Percentiles rank a stretch among this genome's conserved stretches.
These are phyloP conservation scores for Globisporangium middletonii DNA, from an alignment of 352 stramenopile genomes.

Conservation along the genomic window DNA sequence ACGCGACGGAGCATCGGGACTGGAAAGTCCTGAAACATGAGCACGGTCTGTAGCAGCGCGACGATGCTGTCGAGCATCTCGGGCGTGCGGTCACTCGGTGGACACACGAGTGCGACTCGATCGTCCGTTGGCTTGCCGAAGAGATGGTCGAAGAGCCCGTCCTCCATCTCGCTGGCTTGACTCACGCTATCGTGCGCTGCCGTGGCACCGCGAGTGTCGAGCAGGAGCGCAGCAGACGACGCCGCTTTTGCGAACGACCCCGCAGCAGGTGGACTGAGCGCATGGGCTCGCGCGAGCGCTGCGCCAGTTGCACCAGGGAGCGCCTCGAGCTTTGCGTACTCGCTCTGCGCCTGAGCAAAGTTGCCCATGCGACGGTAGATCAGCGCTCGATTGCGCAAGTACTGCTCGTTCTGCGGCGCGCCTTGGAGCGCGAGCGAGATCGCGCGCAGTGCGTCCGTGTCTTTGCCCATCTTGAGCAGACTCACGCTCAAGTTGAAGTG, in stretches of 20 bases:
- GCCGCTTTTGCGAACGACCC: conserved; percentile 7
- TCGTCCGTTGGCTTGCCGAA: conserved; percentile 63
- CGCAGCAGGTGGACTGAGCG: not conserved
- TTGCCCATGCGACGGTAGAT: conserved; percentile 50
- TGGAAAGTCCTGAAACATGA: conserved; percentile 71
- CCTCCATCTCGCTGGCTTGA: conserved; percentile 34
- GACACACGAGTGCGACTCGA: conserved; percentile 52
- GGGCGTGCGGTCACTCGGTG: conserved; percentile 27
- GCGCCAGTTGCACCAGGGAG: not conserved
- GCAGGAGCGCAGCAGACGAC: conserved; percentile 4
- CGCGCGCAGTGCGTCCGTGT: conserved; percentile 26
- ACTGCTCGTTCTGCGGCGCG: conserved; percentile 34
- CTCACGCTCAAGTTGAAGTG: conserved; percentile 58
- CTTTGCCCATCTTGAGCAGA: conserved; percentile 40
- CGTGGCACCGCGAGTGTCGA: not conserved
- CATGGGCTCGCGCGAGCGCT: conserved; percentile 2
- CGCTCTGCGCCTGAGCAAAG: conserved; percentile 36
- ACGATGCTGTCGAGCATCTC: conserved; percentile 46
- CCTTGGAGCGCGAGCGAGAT: conserved; percentile 33
- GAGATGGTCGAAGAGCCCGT: conserved; percentile 59
- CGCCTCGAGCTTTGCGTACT: conserved; percentile 46
- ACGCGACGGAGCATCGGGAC: conserved; percentile 31
- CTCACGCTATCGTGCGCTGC: not conserved
- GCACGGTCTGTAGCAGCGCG: conserved; percentile 38
- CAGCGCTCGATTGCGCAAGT: conserved; percentile 47